phyloP scores from a whole-genome alignment of 495 filamentous ascomycete species.

The Hyaloscypha hepaticicola region DNA sequence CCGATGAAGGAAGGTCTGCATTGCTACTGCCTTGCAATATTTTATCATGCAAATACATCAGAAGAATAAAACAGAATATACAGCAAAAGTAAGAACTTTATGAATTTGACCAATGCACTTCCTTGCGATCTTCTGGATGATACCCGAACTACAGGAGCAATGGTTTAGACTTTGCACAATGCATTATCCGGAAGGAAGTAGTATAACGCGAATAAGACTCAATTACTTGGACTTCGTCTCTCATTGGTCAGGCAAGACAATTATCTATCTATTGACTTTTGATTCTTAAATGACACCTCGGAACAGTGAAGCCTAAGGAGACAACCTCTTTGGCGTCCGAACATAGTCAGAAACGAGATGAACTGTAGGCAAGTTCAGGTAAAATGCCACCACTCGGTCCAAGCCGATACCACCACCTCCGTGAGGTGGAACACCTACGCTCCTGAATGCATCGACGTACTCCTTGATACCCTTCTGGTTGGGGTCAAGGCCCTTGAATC shows the following conservation, averaged over 20 bases:
- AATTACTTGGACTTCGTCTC: no score
- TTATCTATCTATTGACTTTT: not conserved
- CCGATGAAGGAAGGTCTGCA: no score
- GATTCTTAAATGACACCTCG: not conserved
- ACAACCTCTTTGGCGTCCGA: slow-evolving; percentile 77
- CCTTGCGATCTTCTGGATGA: no score
- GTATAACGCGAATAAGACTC: not conserved
- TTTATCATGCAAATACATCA: no score
- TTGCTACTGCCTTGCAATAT: no score
- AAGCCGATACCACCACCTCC: slow-evolving; percentile 85
- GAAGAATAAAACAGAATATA: no score
- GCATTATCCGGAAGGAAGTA: no score
- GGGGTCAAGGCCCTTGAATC: slow-evolving; percentile 71
- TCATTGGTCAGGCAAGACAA: not conserved
- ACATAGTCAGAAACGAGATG: slow-evolving; percentile 77
- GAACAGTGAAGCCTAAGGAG: slow-evolving; percentile 17
- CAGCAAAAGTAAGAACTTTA: no score
- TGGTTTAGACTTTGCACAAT: no score
- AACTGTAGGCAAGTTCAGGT: slow-evolving; percentile 78
- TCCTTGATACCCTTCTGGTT: slow-evolving; percentile 73
- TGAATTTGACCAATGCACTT: no score
- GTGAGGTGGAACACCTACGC: slow-evolving; percentile 74
- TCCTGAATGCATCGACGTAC: slow-evolving; percentile 78
- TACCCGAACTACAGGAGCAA: no score
- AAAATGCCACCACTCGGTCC: slow-evolving; percentile 88